A percentile compares a stretch with the other conserved stretches of the same genome.
Evolutionary conservation across 139 green algal species (phyloP).

Genomic region (Protoeuglena noctilucae): DNA sequence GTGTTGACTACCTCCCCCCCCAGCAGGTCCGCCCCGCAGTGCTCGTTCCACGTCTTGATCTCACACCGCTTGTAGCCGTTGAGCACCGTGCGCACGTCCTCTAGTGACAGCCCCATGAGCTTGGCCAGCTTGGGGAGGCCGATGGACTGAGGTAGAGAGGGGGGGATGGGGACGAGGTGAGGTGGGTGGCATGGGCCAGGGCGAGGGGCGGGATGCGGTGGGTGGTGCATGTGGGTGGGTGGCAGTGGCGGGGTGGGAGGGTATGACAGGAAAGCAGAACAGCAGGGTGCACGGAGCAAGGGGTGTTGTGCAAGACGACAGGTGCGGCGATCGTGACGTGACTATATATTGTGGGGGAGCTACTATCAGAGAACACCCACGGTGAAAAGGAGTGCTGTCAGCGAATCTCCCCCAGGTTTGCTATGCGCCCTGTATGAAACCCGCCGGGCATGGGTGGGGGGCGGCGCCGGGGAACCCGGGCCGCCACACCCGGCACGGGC

Average conservation of each 20-base stretch:
- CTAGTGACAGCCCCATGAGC: constrained; percentile 66
- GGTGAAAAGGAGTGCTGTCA: too few species aligned
- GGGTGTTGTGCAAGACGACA: neutral
- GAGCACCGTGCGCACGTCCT: constrained; percentile 41
- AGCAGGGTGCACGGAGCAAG: neutral
- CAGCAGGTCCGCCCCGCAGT: too few species aligned
- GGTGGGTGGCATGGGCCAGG: neutral
- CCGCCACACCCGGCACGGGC: too few species aligned
- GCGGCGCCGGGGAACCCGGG: too few species aligned
- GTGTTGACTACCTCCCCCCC: too few species aligned
- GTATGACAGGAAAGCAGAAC: constrained; percentile 6
- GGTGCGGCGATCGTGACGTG: neutral
- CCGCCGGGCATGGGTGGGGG: too few species aligned
- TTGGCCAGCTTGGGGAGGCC: constrained; percentile 64
- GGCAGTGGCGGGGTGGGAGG: neutral
- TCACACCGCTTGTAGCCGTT: constrained; percentile 53
- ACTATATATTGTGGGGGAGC: too few species aligned
- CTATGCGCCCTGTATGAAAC: too few species aligned
- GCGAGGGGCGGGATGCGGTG: neutral
- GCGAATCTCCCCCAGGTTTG: too few species aligned
- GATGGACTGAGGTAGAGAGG: constrained; percentile 34
- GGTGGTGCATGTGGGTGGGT: neutral
- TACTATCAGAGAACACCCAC: too few species aligned
- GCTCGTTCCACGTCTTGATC: too few species aligned
- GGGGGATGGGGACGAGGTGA: neutral